A percentile compares a stretch with the other conserved stretches of the same genome.
phyloP scores from a whole-genome alignment of 129 eudicot species.

The sunflower (Helianthus annuus) region HanXRQr2.0-SUNRISE NC_035437.2:113441178-113441677 shows the following conservation, averaged over 20 bases:
- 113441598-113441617: neutral
- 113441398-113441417: neutral
- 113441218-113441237: too few species aligned
- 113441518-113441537: neutral
- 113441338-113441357: neutral
- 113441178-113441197: too few species aligned
- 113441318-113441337: neutral
- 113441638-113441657: neutral
- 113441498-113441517: neutral
- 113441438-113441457: neutral
- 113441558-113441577: constrained; percentile 3
- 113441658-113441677: neutral
- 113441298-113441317: neutral
- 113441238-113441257: neutral
- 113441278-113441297: constrained; percentile 1
- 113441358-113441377: neutral
- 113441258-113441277: neutral
- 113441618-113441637: too few species aligned
- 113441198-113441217: too few species aligned
- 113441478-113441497: neutral
- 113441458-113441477: neutral
- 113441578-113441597: neutral
- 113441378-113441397: neutral
- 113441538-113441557: neutral
- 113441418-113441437: neutral